Evolutionary conservation across 208 protist genomes (phyloP), one percentile per base, ranked within the genome.

Genomic region (Leishmania gerbilli): DNA sequence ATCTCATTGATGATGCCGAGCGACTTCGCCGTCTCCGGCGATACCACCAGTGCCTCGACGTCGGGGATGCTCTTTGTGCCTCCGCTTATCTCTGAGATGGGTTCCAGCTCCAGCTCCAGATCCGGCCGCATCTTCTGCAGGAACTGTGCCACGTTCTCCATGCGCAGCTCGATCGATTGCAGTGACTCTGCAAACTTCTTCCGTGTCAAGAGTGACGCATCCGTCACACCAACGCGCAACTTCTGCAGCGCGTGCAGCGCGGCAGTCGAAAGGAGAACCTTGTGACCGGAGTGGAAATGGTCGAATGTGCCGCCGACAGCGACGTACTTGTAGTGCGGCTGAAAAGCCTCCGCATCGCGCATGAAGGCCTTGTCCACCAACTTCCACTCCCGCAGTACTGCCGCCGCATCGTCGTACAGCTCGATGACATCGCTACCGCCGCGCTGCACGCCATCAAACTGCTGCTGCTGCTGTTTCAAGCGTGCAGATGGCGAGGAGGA

Each of bases 261-360:
- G 17, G 94, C 91, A 19, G 89, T 92, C 2, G 95, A 93, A 42
- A 98, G 88, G 9, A 98, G 86, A 51, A 98, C 76, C 76, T 97
- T 97, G 84, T 98, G 95, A 45, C 95, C 95, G 1, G 84, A 88
- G 87, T 98, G 95, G 15, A 98, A 89, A 56, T 91, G 93, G 75
- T 98, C 95, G 79, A 98, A 98, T 27, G 95, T 98, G 62, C 95
- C 95, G 31, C 95, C 95, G 40, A 98, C 87, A 17, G 93, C 95
- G 13, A 97, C 93, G 82, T 94, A 89, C 21, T 82, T 80, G 84
- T 94, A 97, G 45, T 89, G 51, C 0, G 90, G 92, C 34, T 79
- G 40, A 76, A 96, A 97, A 27, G 87, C 93, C 1, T 76, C 72
- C 58, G 42, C 72, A 27, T 72, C 55, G 37, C 78, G 71, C 53